These are phyloP conservation scores for Globisporangium irregulare DNA, from an alignment of 352 stramenopile species.

Conservation along the genomic window DNA sequence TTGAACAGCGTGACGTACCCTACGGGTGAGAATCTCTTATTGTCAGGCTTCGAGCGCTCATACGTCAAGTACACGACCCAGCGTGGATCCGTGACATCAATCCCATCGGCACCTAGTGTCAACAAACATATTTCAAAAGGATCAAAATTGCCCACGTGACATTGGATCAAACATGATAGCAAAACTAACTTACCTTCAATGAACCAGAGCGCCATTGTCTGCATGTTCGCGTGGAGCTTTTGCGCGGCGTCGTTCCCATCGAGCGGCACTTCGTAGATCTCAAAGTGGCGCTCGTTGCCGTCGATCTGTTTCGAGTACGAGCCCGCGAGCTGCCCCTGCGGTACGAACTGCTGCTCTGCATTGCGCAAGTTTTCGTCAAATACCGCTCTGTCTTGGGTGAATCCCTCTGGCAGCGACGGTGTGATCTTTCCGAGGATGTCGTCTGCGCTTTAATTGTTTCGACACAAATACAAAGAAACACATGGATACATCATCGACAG, in stretches of 20 bases:
- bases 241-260: conserved; percentile 54
- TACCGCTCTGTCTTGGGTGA: conserved; percentile 38
- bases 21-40: conserved; percentile 33
- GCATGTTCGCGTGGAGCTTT: conserved; percentile 57
- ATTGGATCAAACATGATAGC: neutral
- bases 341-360: conserved; percentile 28
- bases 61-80: conserved; percentile 84
- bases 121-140: conserved; percentile 3
- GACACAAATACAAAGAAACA: neutral
- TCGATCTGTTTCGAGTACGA: conserved; percentile 34
- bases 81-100: conserved; percentile 70
- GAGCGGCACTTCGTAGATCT: conserved; percentile 66
- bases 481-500: neutral
- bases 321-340: conserved; percentile 37
- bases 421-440: conserved; percentile 51
- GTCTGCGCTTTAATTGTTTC: conserved; percentile 31
- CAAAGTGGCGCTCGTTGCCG: conserved; percentile 34
- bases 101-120: conserved; percentile 49
- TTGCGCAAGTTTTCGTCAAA: conserved; percentile 31
- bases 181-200: conserved; percentile 55
- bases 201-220: conserved; percentile 79
- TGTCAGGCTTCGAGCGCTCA: conserved; percentile 28
- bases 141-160: neutral
- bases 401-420: conserved; percentile 38
- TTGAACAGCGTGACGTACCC: conserved; percentile 84